Percentiles rank a stretch among this genome's conserved stretches.
Conservation (phyloP, 805 yeast species). For the Saturnispora kantuleensis region DNA sequence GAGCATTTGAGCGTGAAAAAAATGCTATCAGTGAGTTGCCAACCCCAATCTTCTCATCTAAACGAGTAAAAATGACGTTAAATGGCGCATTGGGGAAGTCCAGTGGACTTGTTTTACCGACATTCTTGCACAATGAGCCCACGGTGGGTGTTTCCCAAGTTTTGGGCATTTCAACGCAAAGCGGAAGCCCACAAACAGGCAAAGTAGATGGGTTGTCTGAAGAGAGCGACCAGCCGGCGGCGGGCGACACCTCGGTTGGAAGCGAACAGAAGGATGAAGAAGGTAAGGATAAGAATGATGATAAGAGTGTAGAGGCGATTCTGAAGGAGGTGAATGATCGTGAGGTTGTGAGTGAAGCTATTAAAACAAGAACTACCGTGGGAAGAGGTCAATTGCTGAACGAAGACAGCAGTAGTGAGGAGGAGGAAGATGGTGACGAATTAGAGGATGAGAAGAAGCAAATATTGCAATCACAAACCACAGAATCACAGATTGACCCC, state of each 20-base stretch:
- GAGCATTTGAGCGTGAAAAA: too few species aligned
- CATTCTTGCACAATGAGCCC: conserved; percentile 12
- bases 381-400: conserved; percentile 1
- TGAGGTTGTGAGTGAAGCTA: neutral
- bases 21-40: too few species aligned
- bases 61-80: conserved; percentile 4
- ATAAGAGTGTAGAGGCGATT: neutral
- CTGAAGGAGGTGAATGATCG: neutral
- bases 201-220: too few species aligned
- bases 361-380: neutral
- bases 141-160: conserved; percentile 11
- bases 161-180: conserved; percentile 2
- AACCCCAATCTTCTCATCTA: neutral
- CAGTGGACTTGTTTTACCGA: conserved; percentile 12
- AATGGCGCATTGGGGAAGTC: conserved; percentile 6
- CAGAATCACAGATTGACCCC: too few species aligned
- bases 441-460: conserved; percentile 8
- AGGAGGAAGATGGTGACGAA: conserved; percentile 13
- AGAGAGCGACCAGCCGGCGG: too few species aligned
- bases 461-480: too few species aligned
- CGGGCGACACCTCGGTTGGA: too few species aligned
- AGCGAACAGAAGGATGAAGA: too few species aligned
- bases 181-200: neutral
- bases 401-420: conserved; percentile 9
- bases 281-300: neutral